These are phyloP conservation scores for Colletotrichum orchidophilum DNA, from an alignment of 2,329 filamentous ascomycete species.

Conservation along the genomic window DNA sequence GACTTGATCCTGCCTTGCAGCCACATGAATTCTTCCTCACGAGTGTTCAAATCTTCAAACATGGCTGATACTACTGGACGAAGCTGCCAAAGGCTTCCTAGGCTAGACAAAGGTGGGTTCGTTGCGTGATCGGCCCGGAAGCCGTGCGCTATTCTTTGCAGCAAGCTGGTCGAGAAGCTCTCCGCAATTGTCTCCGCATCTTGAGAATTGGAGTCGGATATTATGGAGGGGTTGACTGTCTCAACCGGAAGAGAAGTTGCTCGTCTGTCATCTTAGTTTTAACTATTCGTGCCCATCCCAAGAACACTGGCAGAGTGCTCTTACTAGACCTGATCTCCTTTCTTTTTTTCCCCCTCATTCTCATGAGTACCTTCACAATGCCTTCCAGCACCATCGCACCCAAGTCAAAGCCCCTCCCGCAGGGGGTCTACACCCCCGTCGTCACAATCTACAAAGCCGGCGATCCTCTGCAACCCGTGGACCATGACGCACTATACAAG, in stretches of 20 bases:
- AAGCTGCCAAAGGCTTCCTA: neutral
- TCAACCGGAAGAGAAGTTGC: neutral
- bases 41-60: neutral
- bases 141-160: neutral
- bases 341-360: neutral
- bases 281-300: neutral
- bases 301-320: neutral
- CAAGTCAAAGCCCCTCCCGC: conserved; percentile 50
- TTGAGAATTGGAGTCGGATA: neutral
- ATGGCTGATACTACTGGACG: neutral
- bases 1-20: neutral
- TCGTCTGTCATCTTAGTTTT: neutral
- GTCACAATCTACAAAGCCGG: conserved; percentile 55
- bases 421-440: conserved; percentile 57
- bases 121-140: neutral
- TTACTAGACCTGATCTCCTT: neutral
- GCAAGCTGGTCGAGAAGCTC: neutral
- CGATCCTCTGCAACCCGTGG: conserved; percentile 49
- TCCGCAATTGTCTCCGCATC: conserved; percentile 12
- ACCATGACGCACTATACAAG: conserved; percentile 53
- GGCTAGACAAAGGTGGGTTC: neutral
- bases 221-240: conserved; percentile 8
- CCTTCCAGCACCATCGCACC: conserved; percentile 41
- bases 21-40: neutral
- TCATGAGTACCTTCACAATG: conserved; percentile 35